Conservation (phyloP, 345 rosid genomes). For the Moricandia moricandioides region DNA sequence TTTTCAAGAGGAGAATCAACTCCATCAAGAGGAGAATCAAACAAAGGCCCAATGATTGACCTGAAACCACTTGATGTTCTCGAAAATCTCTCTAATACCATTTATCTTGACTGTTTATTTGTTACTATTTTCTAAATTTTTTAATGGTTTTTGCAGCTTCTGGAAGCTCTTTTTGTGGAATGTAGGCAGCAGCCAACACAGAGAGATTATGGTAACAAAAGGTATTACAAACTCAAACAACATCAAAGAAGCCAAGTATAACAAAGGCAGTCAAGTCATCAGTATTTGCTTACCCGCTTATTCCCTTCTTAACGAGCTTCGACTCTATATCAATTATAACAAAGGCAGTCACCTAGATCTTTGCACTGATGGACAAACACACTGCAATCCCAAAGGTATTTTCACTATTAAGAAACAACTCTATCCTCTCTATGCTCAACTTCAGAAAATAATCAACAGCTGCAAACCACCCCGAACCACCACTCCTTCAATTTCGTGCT, state of each 20-base stretch:
- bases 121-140: background rate
- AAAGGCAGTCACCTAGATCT: background rate
- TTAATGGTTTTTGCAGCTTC: conserved; percentile 43
- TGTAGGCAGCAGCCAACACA: conserved; percentile 33
- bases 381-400: background rate
- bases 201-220: conserved; percentile 54
- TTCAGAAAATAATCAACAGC: background rate
- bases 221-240: conserved; percentile 73
- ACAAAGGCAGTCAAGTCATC: conserved; percentile 57
- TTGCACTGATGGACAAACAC: background rate
- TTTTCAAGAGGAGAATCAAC: conserved; percentile 42
- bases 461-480: background rate
- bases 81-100: background rate
- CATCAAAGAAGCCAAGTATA: conserved; percentile 70
- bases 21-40: conserved; percentile 52
- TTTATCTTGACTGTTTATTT: background rate
- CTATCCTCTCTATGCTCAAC: background rate
- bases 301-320: conserved; percentile 61
- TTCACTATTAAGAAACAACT: background rate
- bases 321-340: conserved; percentile 47
- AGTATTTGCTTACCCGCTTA: conserved; percentile 82
- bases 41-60: conserved; percentile 54
- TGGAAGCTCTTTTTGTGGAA: conserved; percentile 53
- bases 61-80: conserved; percentile 78
- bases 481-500: background rate